Percentiles rank a stretch among this genome's conserved stretches.
Conservation (phyloP, 306 rosid genomes). For the Acacia confusa region DNA sequence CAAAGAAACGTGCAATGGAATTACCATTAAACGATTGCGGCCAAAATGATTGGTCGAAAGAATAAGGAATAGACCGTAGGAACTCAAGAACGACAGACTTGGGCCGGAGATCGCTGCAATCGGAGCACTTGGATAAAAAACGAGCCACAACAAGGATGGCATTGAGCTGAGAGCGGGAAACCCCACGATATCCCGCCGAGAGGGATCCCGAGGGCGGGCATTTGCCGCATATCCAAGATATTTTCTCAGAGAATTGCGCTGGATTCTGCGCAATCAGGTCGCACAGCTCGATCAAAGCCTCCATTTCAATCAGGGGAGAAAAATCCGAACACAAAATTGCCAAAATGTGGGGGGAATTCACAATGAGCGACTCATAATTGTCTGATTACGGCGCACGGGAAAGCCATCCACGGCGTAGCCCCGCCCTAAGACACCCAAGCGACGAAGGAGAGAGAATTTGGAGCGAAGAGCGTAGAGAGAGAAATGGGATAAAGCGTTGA, state of each 20-base stretch:
- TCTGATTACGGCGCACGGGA: background rate
- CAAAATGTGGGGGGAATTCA: background rate
- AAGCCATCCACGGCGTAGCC: constrained; percentile 3
- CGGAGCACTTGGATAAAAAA: constrained; percentile 72
- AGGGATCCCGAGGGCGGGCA: constrained; percentile 77
- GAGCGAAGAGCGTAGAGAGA: background rate
- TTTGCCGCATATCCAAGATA: constrained; percentile 80
- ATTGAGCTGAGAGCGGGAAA: constrained; percentile 90
- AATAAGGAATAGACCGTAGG: constrained; percentile 67
- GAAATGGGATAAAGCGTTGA: constrained; percentile 14
- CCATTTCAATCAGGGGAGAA: constrained; percentile 53
- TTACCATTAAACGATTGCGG: constrained; percentile 67
- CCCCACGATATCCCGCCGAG: constrained; percentile 70
- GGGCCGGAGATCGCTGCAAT: constrained; percentile 71
- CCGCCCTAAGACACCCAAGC: background rate
- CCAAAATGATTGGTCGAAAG: constrained; percentile 75
- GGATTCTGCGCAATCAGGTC: constrained; percentile 89
- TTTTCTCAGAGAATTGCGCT: constrained; percentile 66
- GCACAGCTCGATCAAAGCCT: constrained; percentile 87
- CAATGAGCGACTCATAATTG: constrained; percentile 5
- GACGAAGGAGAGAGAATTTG: background rate
- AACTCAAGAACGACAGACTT: constrained; percentile 68
- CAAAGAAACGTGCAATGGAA: constrained; percentile 60
- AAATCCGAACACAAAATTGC: background rate
- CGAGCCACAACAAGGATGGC: constrained; percentile 86